These are phyloP conservation scores for Alternaria sp. DNA, from an alignment of 2,329 filamentous ascomycete species.

Conservation along the genomic window DNA sequence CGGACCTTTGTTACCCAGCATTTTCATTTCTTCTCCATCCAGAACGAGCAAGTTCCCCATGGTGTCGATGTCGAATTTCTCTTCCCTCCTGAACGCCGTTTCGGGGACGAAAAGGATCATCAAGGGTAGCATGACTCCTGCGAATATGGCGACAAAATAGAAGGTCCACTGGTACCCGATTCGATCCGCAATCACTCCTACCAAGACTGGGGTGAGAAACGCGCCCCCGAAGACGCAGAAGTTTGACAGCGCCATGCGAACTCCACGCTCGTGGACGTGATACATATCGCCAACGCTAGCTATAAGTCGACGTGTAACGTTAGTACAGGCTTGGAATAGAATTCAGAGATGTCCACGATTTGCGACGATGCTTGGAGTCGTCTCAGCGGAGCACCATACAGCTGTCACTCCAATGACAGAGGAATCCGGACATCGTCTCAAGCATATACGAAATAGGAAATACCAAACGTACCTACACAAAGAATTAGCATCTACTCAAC, in stretches of 20 bases:
- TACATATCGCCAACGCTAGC: constrained; percentile 75
- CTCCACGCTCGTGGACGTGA: constrained; percentile 84
- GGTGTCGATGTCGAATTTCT: constrained; percentile 74
- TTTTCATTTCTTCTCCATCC: constrained; percentile 6
- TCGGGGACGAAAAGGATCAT: constrained; percentile 85
- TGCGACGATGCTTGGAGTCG: not conserved
- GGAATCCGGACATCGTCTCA: not conserved
- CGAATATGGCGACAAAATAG: constrained; percentile 86
- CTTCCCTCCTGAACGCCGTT: constrained; percentile 76
- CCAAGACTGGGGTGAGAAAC: constrained; percentile 86
- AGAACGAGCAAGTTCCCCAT: constrained; percentile 42
- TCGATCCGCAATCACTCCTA: constrained; percentile 80
- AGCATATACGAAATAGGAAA: not conserved
- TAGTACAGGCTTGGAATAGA: not conserved
- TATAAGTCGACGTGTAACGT: not conserved
- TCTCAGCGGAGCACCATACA: not conserved
- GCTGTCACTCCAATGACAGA: not conserved
- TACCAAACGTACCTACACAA: not conserved
- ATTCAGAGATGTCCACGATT: not conserved
- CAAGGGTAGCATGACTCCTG: constrained; percentile 71
- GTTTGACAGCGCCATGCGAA: constrained; percentile 84
- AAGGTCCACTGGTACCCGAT: constrained; percentile 90
- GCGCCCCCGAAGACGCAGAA: constrained; percentile 74
- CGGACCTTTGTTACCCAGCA: not conserved
- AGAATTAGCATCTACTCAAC: not conserved